Percentiles rank a stretch among this genome's conserved stretches.
Evolutionary conservation across 306 rosid genomes (phyloP).

Genomic region (Lathyrus oleraceus): DNA sequence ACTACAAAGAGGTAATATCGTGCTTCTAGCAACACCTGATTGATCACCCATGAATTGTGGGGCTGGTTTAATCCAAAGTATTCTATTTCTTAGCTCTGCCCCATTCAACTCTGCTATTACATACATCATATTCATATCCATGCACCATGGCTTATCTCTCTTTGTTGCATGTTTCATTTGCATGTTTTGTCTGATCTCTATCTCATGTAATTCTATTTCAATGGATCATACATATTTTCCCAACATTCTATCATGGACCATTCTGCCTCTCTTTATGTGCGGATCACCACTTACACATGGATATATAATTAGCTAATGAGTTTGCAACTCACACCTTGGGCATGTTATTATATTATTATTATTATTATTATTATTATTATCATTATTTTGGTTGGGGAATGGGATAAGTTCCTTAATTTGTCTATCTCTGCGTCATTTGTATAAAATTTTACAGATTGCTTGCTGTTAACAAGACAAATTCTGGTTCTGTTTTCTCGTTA

Average conservation of each 20-base stretch:
- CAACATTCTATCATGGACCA: background rate
- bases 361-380: background rate
- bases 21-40: conserved; percentile 28
- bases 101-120: background rate
- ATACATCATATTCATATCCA: conserved; percentile 14
- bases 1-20: conserved; percentile 57
- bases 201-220: background rate
- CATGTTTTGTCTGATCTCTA: background rate
- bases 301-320: background rate
- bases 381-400: conserved; percentile 1
- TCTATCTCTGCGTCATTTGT: conserved; percentile 10
- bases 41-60: conserved; percentile 17
- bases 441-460: background rate
- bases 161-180: background rate
- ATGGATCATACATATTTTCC: background rate
- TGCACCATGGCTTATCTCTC: background rate
- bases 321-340: background rate
- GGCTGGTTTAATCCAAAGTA: conserved; percentile 13
- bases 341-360: conserved; percentile 8
- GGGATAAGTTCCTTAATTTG: conserved; percentile 7
- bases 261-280: background rate
- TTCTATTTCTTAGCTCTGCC: background rate
- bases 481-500: background rate
- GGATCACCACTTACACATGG: conserved; percentile 1
- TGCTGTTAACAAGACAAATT: background rate